Evolutionary conservation across 495 filamentous ascomycete genomes (phyloP).

Genomic region (Neurospora sp.): DNA sequence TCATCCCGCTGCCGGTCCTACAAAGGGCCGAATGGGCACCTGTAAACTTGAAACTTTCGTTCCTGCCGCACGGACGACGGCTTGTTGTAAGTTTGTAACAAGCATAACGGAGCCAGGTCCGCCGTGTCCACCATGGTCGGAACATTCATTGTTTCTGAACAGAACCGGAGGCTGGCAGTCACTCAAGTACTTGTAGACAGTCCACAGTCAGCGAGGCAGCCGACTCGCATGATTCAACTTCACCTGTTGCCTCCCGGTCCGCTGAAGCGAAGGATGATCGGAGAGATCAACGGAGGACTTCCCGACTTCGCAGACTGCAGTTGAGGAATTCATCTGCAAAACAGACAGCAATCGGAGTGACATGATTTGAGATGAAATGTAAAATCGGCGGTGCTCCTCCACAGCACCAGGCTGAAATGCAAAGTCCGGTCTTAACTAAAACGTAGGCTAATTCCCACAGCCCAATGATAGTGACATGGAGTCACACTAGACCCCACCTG

Average conservation of each 20-base stretch:
- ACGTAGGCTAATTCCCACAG: neutral
- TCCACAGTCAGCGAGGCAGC: neutral
- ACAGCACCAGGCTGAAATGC: neutral
- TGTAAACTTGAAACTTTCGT: neutral
- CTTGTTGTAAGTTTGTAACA: neutral
- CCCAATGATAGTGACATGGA: neutral
- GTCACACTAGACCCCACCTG: neutral
- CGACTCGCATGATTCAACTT: neutral
- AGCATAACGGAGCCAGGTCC: neutral
- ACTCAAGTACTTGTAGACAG: neutral
- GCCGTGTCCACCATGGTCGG: neutral
- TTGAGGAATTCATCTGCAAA: neutral
- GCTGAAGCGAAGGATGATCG: neutral
- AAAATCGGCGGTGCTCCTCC: neutral
- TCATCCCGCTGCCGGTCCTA: conserved; percentile 3
- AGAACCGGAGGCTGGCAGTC: neutral
- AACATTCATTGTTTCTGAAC: neutral
- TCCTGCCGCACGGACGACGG: conserved; percentile 1
- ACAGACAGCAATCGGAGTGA: neutral
- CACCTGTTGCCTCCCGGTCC: neutral
- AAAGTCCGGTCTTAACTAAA: neutral
- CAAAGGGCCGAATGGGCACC: neutral
- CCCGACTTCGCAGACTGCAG: neutral
- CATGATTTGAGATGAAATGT: neutral
- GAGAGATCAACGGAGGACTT: neutral